Conservation (phyloP, 768 basidiomycete species). For the Lentinula detonsa region DNA sequence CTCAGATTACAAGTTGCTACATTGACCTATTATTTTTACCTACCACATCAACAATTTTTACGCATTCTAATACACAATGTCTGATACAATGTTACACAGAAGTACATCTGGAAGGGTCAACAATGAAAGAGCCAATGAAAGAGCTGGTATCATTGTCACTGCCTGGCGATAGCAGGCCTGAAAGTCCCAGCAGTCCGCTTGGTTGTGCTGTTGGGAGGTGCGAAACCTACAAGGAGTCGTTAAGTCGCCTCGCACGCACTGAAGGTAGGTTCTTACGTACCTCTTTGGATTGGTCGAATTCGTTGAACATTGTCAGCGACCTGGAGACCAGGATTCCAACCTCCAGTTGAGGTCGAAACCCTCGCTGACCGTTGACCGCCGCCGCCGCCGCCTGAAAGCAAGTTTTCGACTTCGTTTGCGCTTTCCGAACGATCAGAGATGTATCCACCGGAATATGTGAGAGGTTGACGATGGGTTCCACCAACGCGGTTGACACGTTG, state of each 20-base stretch:
- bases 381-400: slow-evolving; percentile 34
- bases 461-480: slow-evolving; percentile 40
- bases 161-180: neutral
- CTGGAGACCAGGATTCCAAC: slow-evolving; percentile 28
- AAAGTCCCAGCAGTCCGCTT: slow-evolving; percentile 8
- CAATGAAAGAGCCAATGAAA: neutral
- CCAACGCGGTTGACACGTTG: slow-evolving; percentile 24
- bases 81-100: neutral
- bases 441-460: slow-evolving; percentile 37
- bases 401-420: slow-evolving; percentile 65
- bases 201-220: neutral
- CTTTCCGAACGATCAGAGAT: slow-evolving; percentile 60
- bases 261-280: neutral
- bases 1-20: neutral
- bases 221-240: neutral
- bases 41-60: neutral
- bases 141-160: neutral
- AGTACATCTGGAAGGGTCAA: neutral
- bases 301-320: slow-evolving; percentile 6
- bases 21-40: neutral
- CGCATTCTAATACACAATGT: neutral
- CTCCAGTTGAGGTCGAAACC: slow-evolving; percentile 21
- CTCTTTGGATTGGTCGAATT: slow-evolving; percentile 16
- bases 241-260: neutral
- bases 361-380: slow-evolving; percentile 9